Percentiles rank a stretch among this genome's conserved stretches.
phyloP scores from a whole-genome alignment of 208 protist species.

The Leptomonas pyrrhocoris region DNA sequence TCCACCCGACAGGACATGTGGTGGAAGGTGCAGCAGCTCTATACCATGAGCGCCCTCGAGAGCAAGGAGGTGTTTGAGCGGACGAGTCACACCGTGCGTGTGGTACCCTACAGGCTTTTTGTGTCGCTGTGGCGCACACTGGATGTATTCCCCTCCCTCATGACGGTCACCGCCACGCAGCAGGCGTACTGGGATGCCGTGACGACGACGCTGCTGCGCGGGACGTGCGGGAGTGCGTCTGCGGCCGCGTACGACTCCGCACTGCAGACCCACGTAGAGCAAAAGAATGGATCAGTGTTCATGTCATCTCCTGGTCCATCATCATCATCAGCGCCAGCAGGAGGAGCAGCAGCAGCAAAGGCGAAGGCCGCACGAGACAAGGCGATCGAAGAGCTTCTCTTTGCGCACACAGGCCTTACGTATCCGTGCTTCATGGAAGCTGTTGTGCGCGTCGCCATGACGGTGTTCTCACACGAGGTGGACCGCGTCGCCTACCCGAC shows the following conservation, averaged over 20 bases:
- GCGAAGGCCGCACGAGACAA: not conserved
- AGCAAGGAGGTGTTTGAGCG: constrained; percentile 28
- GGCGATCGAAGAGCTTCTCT: constrained; percentile 15
- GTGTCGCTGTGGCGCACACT: constrained; percentile 55
- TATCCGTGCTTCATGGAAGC: constrained; percentile 73
- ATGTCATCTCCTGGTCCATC: not conserved
- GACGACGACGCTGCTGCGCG: constrained; percentile 43
- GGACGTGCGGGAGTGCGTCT: not conserved
- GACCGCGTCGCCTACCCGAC: constrained; percentile 61
- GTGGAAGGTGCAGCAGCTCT: constrained; percentile 45
- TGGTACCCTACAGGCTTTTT: constrained; percentile 53
- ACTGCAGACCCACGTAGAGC: not conserved
- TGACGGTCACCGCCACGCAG: constrained; percentile 45
- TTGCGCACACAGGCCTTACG: constrained; percentile 38
- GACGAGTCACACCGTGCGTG: constrained; percentile 24
- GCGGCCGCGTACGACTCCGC: constrained; percentile 1
- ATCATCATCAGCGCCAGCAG: not conserved
- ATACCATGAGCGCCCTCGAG: constrained; percentile 29
- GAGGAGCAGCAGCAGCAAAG: not conserved
- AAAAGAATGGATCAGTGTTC: not conserved
- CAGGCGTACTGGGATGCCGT: constrained; percentile 65
- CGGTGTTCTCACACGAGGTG: constrained; percentile 59
- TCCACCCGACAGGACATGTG: constrained; percentile 33
- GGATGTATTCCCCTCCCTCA: constrained; percentile 68
- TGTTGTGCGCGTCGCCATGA: constrained; percentile 77